A percentile compares a stretch with the other conserved stretches of the same genome.
These are phyloP conservation scores for Penicillium coffeae DNA, from an alignment of 495 filamentous ascomycete species.

Conservation along the genomic window DNA sequence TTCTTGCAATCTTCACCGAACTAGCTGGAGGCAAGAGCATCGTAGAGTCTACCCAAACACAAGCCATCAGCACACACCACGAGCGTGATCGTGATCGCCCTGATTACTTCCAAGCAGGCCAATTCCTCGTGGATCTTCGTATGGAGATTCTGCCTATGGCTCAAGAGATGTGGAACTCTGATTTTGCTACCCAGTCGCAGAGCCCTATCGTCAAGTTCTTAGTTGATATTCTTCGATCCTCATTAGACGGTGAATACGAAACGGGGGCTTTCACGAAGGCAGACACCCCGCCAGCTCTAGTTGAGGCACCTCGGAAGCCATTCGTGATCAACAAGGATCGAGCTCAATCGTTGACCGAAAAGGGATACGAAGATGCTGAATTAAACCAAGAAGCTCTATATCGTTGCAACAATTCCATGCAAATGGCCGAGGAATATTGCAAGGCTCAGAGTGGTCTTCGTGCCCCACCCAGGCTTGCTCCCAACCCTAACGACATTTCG, in stretches of 20 bases:
- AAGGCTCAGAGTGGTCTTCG: constrained; percentile 47
- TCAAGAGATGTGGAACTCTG: constrained; percentile 73
- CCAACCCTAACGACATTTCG: constrained; percentile 58
- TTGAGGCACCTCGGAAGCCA: constrained; percentile 32
- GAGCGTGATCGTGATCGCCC: constrained; percentile 53
- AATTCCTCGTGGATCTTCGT: constrained; percentile 85
- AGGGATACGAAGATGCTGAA: constrained; percentile 47
- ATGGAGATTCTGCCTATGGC: constrained; percentile 77
- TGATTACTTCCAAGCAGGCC: constrained; percentile 66
- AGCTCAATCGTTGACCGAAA: constrained; percentile 36
- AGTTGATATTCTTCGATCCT: constrained; percentile 77
- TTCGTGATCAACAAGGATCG: constrained; percentile 50
- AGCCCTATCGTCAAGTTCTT: constrained; percentile 71
- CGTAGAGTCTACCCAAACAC: constrained; percentile 65
- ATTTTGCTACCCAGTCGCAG: constrained; percentile 67
- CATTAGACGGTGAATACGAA: constrained; percentile 75
- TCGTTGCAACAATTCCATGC: constrained; percentile 65
- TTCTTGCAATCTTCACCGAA: constrained; percentile 74
- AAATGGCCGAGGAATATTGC: constrained; percentile 70
- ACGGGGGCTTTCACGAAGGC: constrained; percentile 56
- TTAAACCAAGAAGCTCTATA: constrained; percentile 77
- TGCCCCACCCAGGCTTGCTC: constrained; percentile 51
- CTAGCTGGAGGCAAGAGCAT: constrained; percentile 74
- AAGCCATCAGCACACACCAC: constrained; percentile 54
- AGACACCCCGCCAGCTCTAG: constrained; percentile 46